Evolutionary conservation across 1,139 yeast genomes (phyloP), one percentile per base, ranked within the genome.

Genomic region (Sugiyamaella japonica): DNA sequence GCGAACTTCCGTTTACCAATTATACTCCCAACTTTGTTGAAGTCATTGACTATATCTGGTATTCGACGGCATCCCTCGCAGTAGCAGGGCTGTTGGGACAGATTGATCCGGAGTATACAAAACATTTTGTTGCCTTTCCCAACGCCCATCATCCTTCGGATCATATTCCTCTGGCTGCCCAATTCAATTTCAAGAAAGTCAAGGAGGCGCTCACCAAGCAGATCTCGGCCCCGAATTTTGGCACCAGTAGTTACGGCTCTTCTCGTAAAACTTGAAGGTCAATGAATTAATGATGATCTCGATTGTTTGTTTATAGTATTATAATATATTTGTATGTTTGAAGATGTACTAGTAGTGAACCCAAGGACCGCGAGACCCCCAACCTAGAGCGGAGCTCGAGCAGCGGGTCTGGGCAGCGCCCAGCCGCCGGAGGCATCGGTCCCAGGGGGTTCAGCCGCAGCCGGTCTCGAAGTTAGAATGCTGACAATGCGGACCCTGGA

Each of bases 31-130:
- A 86, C 43, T 95, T 93, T 73, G 89, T 95, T 2, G 91, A 90
- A 64, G 91, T 85, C 44, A 89, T 95, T 72, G 99, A 95, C 73
- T 93, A 93, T 70, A 85, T 95, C 58, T 95, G 98, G 97, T 90
- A 88, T 71, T 82, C 96, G 1, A 86, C 96, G 12, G 78, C 85
- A 9, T 77, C 84, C 8, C 76, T 95, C 59, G 83, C 86, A 59
- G 96, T 93, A 8, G 85, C 84, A 65, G 97, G 97, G 12, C 75
- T 95, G 62, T 76, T 93, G 59, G 98, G 97, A 42, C 83, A 83
- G 63, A 82, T 91, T 45, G 98, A 91, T 69, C 80, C 79, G 53
- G 86, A 85, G 7, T 93, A 93, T 70, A 78, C 86, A 44, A 76
- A 81, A 57, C 84, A 85, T 62, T 83, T 85, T 61, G 86, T 93